These are phyloP conservation scores for Zasmidium citrigriseum DNA, from an alignment of 2,329 filamentous ascomycete species.

Conservation along the genomic window DNA sequence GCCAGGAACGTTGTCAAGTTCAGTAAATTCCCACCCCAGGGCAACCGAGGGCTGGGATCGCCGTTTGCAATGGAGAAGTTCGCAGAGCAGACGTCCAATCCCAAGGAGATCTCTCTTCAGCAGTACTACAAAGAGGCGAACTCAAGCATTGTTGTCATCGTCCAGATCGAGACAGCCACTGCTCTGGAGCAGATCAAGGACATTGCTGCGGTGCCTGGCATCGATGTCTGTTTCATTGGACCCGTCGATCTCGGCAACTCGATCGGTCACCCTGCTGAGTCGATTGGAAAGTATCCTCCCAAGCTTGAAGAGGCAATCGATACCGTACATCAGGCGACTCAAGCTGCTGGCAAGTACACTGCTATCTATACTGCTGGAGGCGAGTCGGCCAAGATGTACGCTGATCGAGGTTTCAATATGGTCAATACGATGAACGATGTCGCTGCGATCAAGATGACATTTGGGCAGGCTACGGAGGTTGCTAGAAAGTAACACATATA, in stretches of 20 bases:
- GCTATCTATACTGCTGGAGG: conserved; percentile 58
- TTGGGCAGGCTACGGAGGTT: conserved; percentile 29
- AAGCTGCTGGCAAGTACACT: conserved; percentile 54
- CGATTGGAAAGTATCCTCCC: conserved; percentile 46
- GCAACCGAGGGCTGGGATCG: conserved; percentile 58
- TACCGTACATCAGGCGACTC: conserved; percentile 53
- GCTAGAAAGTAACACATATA: conserved; percentile 19
- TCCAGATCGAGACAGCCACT: conserved; percentile 48
- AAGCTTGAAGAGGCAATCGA: conserved; percentile 55
- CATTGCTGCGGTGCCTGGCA: conserved; percentile 53
- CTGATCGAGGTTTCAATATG: conserved; percentile 58
- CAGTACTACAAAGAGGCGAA: conserved; percentile 60
- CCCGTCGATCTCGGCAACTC: conserved; percentile 61
- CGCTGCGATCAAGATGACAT: conserved; percentile 30
- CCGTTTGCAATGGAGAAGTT: conserved; percentile 51
- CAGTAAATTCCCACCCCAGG: conserved; percentile 58
- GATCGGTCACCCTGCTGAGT: conserved; percentile 55
- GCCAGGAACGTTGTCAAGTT: conserved; percentile 53
- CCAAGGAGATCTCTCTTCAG: conserved; percentile 22
- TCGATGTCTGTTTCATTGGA: conserved; percentile 53
- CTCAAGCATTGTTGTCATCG: conserved; percentile 51
- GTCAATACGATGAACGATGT: conserved; percentile 42
- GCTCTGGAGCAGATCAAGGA: conserved; percentile 45
- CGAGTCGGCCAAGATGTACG: conserved; percentile 53
- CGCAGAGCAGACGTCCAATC: conserved; percentile 23